Conservation (phyloP, 176 grass and related monocot species). For the Cenchrus fungigraminus region DNA sequence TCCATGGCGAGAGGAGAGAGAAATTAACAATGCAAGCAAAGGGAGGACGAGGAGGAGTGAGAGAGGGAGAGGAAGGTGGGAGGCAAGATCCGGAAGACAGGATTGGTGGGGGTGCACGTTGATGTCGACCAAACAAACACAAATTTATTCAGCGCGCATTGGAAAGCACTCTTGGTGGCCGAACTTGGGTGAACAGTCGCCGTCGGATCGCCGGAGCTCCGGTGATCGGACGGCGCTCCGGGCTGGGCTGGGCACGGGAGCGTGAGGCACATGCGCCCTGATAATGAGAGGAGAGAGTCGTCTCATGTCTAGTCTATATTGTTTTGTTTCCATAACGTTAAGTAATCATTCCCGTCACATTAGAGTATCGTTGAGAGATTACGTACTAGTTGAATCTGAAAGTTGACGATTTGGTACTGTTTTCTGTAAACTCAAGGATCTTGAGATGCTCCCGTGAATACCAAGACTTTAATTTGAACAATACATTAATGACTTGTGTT, state of each 20-base stretch:
- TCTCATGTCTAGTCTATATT: neutral
- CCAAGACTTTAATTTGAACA: neutral
- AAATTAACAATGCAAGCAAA: neutral
- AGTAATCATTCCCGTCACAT: conserved; percentile 12
- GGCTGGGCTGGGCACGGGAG: neutral
- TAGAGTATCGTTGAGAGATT: neutral
- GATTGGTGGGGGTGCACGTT: conserved; percentile 54
- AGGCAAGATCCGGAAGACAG: conserved; percentile 68
- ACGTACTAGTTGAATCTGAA: conserved; percentile 1
- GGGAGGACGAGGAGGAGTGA: neutral
- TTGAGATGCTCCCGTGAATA: neutral
- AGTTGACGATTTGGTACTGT: neutral
- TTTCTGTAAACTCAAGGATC: neutral
- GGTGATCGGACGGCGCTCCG: neutral
- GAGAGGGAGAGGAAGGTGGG: conserved; percentile 11
- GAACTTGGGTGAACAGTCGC: neutral
- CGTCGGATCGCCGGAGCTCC: conserved; percentile 1
- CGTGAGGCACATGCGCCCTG: conserved; percentile 30
- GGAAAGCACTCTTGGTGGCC: neutral
- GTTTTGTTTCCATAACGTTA: neutral
- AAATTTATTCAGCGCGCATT: neutral
- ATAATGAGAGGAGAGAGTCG: neutral
- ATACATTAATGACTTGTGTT: neutral
- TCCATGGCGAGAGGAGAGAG: neutral
- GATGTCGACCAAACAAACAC: neutral